These are phyloP conservation scores for Lepraria neglecta DNA, from an alignment of 495 filamentous ascomycete species.

Conservation along the genomic window DNA sequence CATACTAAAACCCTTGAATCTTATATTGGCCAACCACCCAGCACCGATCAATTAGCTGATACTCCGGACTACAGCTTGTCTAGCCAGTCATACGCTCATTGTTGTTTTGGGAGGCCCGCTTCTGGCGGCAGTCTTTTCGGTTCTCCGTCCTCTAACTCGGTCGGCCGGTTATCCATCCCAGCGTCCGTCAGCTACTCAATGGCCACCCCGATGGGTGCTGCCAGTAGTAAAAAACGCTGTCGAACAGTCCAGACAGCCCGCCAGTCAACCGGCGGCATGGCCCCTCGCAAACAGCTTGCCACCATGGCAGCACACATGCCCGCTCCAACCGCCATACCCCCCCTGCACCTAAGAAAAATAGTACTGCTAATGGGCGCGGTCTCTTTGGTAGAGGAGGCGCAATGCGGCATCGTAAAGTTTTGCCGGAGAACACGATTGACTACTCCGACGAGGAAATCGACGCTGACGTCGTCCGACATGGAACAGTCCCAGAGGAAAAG, in stretches of 20 bases:
- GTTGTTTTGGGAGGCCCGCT: too few species aligned
- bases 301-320: slow-evolving; percentile 10
- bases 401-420: too few species aligned
- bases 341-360: not conserved
- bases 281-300: slow-evolving; percentile 1
- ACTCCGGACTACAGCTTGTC: not conserved
- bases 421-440: too few species aligned
- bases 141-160: too few species aligned
- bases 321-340: not conserved
- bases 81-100: too few species aligned
- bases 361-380: too few species aligned
- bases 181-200: too few species aligned
- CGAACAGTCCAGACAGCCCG: not conserved
- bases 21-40: slow-evolving; percentile 19
- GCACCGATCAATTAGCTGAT: slow-evolving; percentile 22
- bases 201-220: too few species aligned
- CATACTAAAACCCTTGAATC: slow-evolving; percentile 8
- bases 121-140: too few species aligned
- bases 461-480: not conserved
- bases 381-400: too few species aligned
- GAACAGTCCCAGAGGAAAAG: slow-evolving; percentile 3
- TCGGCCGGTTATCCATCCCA: too few species aligned
- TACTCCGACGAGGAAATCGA: too few species aligned
- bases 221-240: not conserved
- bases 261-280: not conserved